Percentiles rank a stretch among this genome's conserved stretches.
Conservation (phyloP, 1,284 basidiomycete genomes). For the Leccinum solheimii region DNA sequence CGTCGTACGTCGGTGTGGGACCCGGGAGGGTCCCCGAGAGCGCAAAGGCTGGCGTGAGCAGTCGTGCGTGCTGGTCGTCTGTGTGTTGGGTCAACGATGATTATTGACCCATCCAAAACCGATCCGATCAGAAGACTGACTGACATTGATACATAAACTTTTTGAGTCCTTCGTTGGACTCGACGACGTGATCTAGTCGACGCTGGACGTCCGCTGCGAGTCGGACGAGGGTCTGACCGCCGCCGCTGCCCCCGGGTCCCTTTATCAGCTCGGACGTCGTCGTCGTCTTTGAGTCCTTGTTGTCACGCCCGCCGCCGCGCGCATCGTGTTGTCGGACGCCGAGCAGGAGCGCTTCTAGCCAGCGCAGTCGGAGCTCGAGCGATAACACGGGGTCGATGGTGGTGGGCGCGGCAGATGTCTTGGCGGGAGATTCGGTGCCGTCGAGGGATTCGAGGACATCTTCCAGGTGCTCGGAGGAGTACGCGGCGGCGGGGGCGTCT, state of each 20-base stretch:
- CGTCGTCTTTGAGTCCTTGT: conserved; percentile 26
- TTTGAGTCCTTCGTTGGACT: conserved; percentile 66
- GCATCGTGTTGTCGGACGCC: conserved; percentile 56
- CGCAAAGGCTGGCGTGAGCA: conserved; percentile 71
- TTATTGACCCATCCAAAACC: too few relatives aligned
- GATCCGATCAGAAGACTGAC: too few relatives aligned
- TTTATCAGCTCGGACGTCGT: conserved; percentile 33
- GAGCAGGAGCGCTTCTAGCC: conserved; percentile 72
- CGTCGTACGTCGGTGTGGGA: conserved; percentile 53
- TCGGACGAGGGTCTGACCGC: conserved; percentile 51
- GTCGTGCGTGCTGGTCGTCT: conserved; percentile 71
- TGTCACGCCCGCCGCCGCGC: conserved; percentile 14
- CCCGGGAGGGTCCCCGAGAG: conserved; percentile 57
- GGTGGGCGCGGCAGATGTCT: conserved; percentile 12
- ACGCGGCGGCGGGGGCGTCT: conserved; percentile 2
- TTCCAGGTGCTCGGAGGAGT: conserved; percentile 15
- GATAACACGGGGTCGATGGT: conserved; percentile 64
- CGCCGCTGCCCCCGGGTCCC: conserved; percentile 29
- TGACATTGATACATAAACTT: conserved; percentile 73
- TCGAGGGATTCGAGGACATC: conserved; percentile 33
- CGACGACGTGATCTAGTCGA: conserved; percentile 54
- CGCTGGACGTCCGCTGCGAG: conserved; percentile 62
- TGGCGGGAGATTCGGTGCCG: conserved; percentile 25
- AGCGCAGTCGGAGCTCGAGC: conserved; percentile 68
- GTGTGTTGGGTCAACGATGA: too few relatives aligned